Conservation (phyloP, 345 rosid species). For the Hibiscus syriacus region DNA sequence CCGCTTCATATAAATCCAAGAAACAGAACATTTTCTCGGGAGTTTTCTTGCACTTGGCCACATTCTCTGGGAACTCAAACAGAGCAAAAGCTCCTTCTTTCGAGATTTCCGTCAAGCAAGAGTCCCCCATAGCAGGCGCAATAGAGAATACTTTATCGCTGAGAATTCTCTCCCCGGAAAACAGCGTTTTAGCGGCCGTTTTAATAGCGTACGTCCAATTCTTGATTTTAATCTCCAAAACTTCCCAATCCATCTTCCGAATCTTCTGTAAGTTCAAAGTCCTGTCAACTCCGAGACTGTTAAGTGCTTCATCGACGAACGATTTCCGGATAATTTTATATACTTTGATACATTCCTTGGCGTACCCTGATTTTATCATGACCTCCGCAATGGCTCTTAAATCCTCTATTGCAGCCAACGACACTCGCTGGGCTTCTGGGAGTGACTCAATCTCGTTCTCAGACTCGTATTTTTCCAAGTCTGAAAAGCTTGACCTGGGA, state of each 20-base stretch:
- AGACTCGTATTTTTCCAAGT: slow-evolving; percentile 15
- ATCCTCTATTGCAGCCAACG: slow-evolving; percentile 34
- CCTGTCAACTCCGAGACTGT: slow-evolving; percentile 47
- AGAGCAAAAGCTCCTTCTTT: slow-evolving; percentile 45
- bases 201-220: slow-evolving; percentile 44
- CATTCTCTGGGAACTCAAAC: slow-evolving; percentile 54
- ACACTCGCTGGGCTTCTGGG: slow-evolving; percentile 16
- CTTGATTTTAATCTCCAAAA: slow-evolving; percentile 45
- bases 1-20: slow-evolving; percentile 67
- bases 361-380: slow-evolving; percentile 63
- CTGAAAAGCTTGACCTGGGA: slow-evolving; percentile 4
- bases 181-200: slow-evolving; percentile 40
- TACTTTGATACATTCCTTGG: slow-evolving; percentile 56
- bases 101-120: slow-evolving; percentile 48
- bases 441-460: slow-evolving; percentile 16
- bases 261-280: slow-evolving; percentile 26
- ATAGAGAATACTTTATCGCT: slow-evolving; percentile 54
- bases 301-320: slow-evolving; percentile 44
- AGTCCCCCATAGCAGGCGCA: slow-evolving; percentile 34
- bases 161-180: slow-evolving; percentile 56
- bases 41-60: slow-evolving; percentile 55
- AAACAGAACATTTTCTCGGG: slow-evolving; percentile 70
- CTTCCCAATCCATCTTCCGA: slow-evolving; percentile 65
- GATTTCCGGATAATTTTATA: slow-evolving; percentile 54
- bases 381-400: slow-evolving; percentile 59